Evolutionary conservation across 805 yeast genomes (phyloP), one percentile per base, ranked within the genome.

Genomic region (Spathaspora arborariae): DNA sequence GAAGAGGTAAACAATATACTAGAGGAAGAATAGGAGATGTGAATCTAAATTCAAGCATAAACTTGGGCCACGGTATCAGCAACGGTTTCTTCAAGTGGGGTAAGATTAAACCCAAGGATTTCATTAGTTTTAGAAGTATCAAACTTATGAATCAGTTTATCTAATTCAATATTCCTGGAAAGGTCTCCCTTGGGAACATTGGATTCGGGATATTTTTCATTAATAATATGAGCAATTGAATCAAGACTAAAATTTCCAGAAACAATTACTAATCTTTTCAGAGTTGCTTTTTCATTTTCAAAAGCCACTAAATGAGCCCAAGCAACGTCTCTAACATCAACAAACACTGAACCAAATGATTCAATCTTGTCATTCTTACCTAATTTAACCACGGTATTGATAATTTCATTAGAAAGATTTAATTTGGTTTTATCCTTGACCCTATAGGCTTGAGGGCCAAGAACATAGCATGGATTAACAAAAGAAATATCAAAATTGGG

Each of bases 241-340:
- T 69, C 56, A 56, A 59, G 58, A 22, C 63, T 55, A 48, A 67
- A 68, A 11, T 59, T 56, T 13, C 64, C 70, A 26, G 58, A 58
- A 15, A 60, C 54, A 62, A 45, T 53, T 52, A 13, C 30, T 45
- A 20, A 39, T 45, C 51, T 45, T 22, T 45, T 24, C 10, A 39
- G 46, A 5, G 8, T n/a, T n/a, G 51, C 51, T 36, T 41, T 45
- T 27, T 62, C 64, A 47, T 62, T 66, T 54, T 74, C 76, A 46
- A 79, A 67, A 4, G 84, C 82, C 15, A 58, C 53, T 11, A 79
- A 53, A 56, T 84, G 88, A 7, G 84, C 80, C 45, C 57, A 57
- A 5, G 87, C 85, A 38, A 79, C 84, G 56, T 84, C 88, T 56
- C 85, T 72, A 7, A 82, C 86, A 59, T 82, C 85, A 33, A 78